Conservation (phyloP, 495 filamentous ascomycete genomes). For the Talaromyces proteolyticus region DNA sequence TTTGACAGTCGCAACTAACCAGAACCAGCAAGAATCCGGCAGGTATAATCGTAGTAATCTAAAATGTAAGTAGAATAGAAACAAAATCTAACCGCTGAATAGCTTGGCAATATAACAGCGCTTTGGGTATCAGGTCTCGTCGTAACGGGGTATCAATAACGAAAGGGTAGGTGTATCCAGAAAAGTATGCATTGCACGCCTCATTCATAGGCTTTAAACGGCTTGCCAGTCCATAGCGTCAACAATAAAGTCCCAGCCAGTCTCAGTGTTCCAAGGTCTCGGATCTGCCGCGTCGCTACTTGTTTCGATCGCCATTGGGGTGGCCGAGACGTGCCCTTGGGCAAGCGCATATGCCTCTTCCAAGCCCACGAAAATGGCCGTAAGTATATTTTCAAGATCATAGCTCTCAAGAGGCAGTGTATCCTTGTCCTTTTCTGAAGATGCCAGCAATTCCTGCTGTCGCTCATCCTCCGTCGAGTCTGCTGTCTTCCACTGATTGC, state of each 20-base stretch:
- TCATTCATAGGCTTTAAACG: slow-evolving; percentile 22
- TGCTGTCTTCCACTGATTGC: slow-evolving; percentile 64
- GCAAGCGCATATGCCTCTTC: slow-evolving; percentile 27
- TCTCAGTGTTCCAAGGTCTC: slow-evolving; percentile 13
- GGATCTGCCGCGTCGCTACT: background rate
- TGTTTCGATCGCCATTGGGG: slow-evolving; percentile 9
- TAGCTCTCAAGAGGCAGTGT: slow-evolving; percentile 18
- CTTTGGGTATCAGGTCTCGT: no score
- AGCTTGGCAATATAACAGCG: no score
- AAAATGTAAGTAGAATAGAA: no score
- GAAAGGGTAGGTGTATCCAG: no score
- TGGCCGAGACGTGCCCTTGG: slow-evolving; percentile 16
- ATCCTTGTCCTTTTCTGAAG: slow-evolving; percentile 9
- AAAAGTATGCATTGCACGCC: background rate
- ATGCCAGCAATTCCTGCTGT: slow-evolving; percentile 11
- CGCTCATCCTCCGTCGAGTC: slow-evolving; percentile 32
- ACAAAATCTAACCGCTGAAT: no score
- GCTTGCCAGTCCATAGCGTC: slow-evolving; percentile 64
- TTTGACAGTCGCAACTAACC: no score
- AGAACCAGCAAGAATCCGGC: no score
- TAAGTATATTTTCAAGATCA: slow-evolving; percentile 49
- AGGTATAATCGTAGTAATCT: no score
- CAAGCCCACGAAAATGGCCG: slow-evolving; percentile 29
- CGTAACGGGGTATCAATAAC: background rate
- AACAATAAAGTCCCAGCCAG: slow-evolving; percentile 54